Evolutionary conservation across 1,139 yeast species (phyloP).

Genomic region (Kodamaea ohmeri): DNA sequence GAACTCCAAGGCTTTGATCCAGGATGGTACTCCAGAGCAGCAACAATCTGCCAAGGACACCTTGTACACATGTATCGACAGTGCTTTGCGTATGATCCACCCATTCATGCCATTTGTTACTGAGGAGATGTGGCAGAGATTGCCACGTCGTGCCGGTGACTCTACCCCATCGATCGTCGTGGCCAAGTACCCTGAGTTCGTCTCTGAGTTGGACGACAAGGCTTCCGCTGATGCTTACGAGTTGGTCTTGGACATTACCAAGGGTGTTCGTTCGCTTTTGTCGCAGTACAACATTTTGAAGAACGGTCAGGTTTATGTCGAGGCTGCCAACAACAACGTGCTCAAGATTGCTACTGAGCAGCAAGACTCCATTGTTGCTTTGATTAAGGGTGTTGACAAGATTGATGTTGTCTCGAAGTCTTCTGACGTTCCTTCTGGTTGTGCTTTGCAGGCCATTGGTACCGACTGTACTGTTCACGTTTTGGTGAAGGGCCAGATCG

Average conservation of each 20-base stretch:
- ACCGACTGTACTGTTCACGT: slow-evolving; percentile 84
- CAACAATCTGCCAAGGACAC: slow-evolving; percentile 91
- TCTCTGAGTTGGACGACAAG: slow-evolving; percentile 56
- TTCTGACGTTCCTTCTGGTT: slow-evolving; percentile 74
- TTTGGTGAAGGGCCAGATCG: slow-evolving; percentile 91
- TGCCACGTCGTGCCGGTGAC: slow-evolving; percentile 83
- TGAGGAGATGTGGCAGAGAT: slow-evolving; percentile 98
- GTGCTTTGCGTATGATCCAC: slow-evolving; percentile 87
- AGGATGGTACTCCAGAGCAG: slow-evolving; percentile 85
- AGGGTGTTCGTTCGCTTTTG: slow-evolving; percentile 87
- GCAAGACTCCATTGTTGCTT: slow-evolving; percentile 79
- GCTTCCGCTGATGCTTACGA: slow-evolving; percentile 75
- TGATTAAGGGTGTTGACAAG: slow-evolving; percentile 85
- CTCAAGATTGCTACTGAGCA: slow-evolving; percentile 61
- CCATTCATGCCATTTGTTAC: slow-evolving; percentile 98
- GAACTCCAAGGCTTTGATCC: slow-evolving; percentile 88
- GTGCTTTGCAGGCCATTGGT: slow-evolving; percentile 79
- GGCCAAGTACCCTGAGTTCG: slow-evolving; percentile 75
- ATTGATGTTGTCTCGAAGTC: slow-evolving; percentile 57
- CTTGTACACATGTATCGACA: slow-evolving; percentile 86
- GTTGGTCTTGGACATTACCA: slow-evolving; percentile 79
- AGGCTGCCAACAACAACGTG: slow-evolving; percentile 51
- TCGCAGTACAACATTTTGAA: slow-evolving; percentile 86
- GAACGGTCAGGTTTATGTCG: slow-evolving; percentile 83
- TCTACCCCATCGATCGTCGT: slow-evolving; percentile 67